A percentile compares a stretch with the other conserved stretches of the same genome.
These are phyloP conservation scores for Suillus fuscotomentosus DNA, from an alignment of 768 basidiomycete genomes.

Conservation along the genomic window DNA sequence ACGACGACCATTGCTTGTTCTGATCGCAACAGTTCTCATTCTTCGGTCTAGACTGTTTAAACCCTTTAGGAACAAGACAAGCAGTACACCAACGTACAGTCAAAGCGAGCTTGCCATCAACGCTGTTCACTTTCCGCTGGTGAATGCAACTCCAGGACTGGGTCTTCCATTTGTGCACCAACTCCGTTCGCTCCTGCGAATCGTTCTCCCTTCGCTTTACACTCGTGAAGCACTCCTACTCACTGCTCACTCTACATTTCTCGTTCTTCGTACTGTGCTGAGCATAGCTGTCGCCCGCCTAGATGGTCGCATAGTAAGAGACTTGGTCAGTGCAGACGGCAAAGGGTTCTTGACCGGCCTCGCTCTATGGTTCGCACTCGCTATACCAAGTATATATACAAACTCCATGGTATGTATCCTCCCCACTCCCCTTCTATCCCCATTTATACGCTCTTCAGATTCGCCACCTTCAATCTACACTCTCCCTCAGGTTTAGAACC, in stretches of 20 bases:
- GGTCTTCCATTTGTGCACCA: conserved; percentile 70
- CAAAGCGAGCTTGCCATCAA: conserved; percentile 49
- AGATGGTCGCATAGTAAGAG: conserved; percentile 87
- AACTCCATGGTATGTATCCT: conserved; percentile 76
- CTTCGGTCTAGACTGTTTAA: conserved; percentile 43
- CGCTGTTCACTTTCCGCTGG: conserved; percentile 58
- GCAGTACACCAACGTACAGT: conserved; percentile 53
- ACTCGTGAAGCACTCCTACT: conserved; percentile 76
- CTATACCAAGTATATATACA: conserved; percentile 92
- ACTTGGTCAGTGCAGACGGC: conserved; percentile 85
- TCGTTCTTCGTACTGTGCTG: conserved; percentile 82
- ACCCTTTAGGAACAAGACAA: conserved; percentile 2
- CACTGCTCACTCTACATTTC: conserved; percentile 76
- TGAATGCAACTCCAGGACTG: conserved; percentile 35
- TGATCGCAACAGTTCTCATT: conserved; percentile 47
- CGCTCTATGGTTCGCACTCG: conserved; percentile 85
- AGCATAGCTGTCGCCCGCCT: conserved; percentile 86
- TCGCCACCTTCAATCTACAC: conserved; percentile 82
- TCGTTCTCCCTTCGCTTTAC: conserved; percentile 62
- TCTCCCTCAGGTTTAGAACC: conserved; percentile 80
- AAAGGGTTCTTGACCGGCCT: conserved; percentile 81
- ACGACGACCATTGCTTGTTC: conserved; percentile 36
- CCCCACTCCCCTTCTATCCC: background rate
- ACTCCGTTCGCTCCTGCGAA: conserved; percentile 67
- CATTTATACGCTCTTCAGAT: conserved; percentile 48